Base-by-base conservation (phyloP, 257 asterid genomes). In the Ehretia macrophylla region DNA sequence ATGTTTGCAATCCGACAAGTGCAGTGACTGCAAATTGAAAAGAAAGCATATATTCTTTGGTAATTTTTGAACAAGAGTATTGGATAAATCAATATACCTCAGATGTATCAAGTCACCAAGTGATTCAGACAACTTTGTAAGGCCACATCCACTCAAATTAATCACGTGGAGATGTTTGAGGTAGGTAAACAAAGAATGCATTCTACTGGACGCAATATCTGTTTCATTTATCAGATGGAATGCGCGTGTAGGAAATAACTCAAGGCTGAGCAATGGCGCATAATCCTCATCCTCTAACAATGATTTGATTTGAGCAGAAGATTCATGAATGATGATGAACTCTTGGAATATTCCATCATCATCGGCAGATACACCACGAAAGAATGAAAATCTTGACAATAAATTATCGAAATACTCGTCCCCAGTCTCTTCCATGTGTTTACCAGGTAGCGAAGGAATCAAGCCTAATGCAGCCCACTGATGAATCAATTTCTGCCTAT, bases 41-140 rank as follows among this genome's bases (percentile, higher is more conserved):
- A 70, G 67, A 48, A 58, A 40, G 20, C 66, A 58, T 14, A 64
- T 64, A 17, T 61, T 16, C 37, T 44, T 40, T 10, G 67, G 63
- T 6, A 64, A 53, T 32, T 38, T 19, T 45, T 35, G 45, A 35
- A 64, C 52, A n/a, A 51, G 56, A 46, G 62, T 70, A 46, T 16
- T 45, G 19, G 71, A 64, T 12, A 64, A 60, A 52, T 70, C 71
- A 51, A 70, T 70, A 52, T 64, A 70, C 56, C 71, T 70, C 66
- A 70, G 53, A 22, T 57, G 56, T 39, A 56, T 57, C 13, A 69
- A 54, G 57, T 32, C 60, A 38, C 6, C 44, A 38, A 38, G 6
- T 38, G 44, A 38, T 38, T 38, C 9, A 38, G 6, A 11, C 44
- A 38, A 38, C 44, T 11, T 38, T 38, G 44, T 38, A 38, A 38